phyloP scores from a whole-genome alignment of 1,284 basidiomycete species.

The Erythrobasidium hasegawianum region DNA sequence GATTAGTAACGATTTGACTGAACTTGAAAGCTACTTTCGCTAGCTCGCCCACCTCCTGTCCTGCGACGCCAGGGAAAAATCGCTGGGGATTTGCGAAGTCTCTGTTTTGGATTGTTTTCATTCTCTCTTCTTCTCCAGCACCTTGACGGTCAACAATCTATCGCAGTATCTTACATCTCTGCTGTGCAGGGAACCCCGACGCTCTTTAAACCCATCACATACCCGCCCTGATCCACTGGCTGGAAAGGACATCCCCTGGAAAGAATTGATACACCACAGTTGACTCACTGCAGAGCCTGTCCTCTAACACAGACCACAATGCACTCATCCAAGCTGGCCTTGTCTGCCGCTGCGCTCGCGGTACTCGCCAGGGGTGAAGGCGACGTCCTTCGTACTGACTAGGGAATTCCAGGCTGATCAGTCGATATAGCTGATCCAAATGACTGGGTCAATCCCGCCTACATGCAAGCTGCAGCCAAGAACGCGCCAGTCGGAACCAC shows the following conservation, averaged over 20 bases:
- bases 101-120: no score
- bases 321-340: no score
- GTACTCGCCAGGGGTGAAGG: no score
- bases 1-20: no score
- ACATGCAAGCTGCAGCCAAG: constrained; percentile 14
- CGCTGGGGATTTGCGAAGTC: no score
- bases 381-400: neutral
- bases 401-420: neutral
- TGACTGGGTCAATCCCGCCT: constrained; percentile 20
- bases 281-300: no score
- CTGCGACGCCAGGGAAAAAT: no score
- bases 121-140: neutral
- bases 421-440: constrained; percentile 1
- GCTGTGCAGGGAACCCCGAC: neutral
- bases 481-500: constrained; percentile 5
- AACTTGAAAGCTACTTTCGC: no score
- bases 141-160: constrained; percentile 1
- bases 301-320: no score
- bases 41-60: no score
- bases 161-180: neutral
- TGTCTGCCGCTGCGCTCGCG: no score
- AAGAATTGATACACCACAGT: neutral
- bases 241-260: neutral
- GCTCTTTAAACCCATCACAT: no score
- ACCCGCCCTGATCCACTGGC: neutral